Evolutionary conservation across 805 yeast species (phyloP).

Genomic region (Myxozyma melibiosi): DNA sequence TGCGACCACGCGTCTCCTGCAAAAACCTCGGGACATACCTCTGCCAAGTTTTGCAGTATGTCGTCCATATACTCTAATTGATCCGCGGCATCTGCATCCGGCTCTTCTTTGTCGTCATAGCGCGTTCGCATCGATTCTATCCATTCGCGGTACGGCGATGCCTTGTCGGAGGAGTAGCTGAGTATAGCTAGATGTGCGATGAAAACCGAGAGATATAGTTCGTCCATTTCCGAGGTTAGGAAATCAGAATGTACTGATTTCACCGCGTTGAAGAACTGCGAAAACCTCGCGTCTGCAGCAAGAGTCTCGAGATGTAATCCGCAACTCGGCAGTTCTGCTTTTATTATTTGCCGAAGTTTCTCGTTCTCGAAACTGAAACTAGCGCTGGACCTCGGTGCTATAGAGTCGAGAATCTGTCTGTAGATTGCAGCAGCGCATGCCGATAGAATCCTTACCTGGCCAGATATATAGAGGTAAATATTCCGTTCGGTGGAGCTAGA

Average conservation of each 20-base stretch:
- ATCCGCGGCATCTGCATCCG: slow-evolving; percentile 14
- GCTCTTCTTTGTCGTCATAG: slow-evolving; percentile 8
- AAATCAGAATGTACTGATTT: too few relatives aligned
- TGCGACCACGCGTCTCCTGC: slow-evolving; percentile 12
- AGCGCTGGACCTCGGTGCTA: too few relatives aligned
- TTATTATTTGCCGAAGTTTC: too few relatives aligned
- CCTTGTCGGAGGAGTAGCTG: neutral
- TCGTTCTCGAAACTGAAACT: too few relatives aligned
- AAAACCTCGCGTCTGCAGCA: too few relatives aligned
- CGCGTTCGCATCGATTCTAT: slow-evolving; percentile 5
- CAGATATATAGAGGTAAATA: slow-evolving; percentile 1
- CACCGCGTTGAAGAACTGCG: too few relatives aligned
- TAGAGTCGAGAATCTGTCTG: neutral
- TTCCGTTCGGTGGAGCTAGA: slow-evolving; percentile 1
- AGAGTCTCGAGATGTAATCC: too few relatives aligned
- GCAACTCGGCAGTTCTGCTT: too few relatives aligned
- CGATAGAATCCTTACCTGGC: slow-evolving; percentile 15
- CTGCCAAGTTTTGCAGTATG: slow-evolving; percentile 11
- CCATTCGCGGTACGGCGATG: slow-evolving; percentile 10
- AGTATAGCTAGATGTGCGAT: slow-evolving; percentile 2
- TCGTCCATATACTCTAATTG: slow-evolving; percentile 15
- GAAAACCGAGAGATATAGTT: slow-evolving; percentile 25
- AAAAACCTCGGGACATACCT: slow-evolving; percentile 8
- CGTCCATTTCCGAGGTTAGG: slow-evolving; percentile 18
- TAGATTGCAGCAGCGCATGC: neutral